Base-by-base conservation (phyloP, 345 rosid species). In the Punica granatum region DNA sequence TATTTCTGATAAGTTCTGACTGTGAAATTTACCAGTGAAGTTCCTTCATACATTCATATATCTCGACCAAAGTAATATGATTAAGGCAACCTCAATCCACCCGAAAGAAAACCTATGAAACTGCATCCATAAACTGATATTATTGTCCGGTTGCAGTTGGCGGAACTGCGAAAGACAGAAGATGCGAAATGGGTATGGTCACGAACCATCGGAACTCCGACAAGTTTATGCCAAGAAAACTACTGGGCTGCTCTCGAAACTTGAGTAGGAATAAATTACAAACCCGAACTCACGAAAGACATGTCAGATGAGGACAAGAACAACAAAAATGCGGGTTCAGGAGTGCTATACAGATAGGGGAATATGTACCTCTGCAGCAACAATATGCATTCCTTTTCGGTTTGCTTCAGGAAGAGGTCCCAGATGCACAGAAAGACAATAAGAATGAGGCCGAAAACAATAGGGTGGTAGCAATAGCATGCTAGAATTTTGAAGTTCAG, bases 101-200 rank as follows among this genome's bases (percentile, higher is more conserved):
- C n/a, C n/a, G n/a, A n/a, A n/a, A n/a, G n/a, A n/a, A n/a, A n/a
- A n/a, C 48, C 25, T 34, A n/a, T 16, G 49, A 7, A 69, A 12
- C 11, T 16, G 44, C 18, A 28, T 18, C 37, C 62, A 60, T n/a
- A n/a, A 6, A 49, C 74, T 82, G 12, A 76, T 62, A 39, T 54
- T 18, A 42, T 37, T 46, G 31, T 31, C 44, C 32, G 37, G 41
- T 72, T 76, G 77, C 85, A 82, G 90, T 69, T 88, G 73, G 88
- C 87, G 25, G 87, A 88, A 75, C 75, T 85, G 85, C 70, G 10
- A 63, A 64, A 54, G 60, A 65, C 70, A 25, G 76, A 79, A 63
- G 84, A 78, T n/a, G 72, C 51, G 3, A n/a, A 65, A 1, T 85
- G 93, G 93, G 77, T 68, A 11, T 84, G 93, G 87, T 67, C 74